Conservation (phyloP, 139 green algal species). For the Tetradesmus obliquus region DNA sequence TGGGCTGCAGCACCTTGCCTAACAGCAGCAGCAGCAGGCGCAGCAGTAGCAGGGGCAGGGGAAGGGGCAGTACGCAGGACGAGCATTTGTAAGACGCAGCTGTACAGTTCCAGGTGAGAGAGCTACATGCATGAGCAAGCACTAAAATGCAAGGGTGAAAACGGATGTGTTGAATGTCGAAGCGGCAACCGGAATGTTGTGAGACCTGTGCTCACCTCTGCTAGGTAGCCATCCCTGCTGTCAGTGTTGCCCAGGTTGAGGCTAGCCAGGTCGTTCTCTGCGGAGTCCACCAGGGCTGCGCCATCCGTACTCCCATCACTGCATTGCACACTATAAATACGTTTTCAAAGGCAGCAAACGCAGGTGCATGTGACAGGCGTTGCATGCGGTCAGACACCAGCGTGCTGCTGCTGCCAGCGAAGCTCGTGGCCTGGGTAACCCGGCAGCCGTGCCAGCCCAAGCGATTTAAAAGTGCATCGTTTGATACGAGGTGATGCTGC, state of each 20-base stretch:
- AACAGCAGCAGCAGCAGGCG: slow-evolving; percentile 45
- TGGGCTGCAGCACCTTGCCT: slow-evolving; percentile 56
- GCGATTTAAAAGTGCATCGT: not conserved
- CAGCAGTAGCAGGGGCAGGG: not conserved
- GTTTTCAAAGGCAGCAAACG: not conserved
- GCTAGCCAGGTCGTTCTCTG: slow-evolving; percentile 8
- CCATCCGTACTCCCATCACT: slow-evolving; percentile 19
- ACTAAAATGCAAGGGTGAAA: too few relatives aligned
- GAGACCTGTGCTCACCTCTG: not conserved
- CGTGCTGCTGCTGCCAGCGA: slow-evolving; percentile 6
- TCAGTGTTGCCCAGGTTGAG: slow-evolving; percentile 19
- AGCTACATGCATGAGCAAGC: too few relatives aligned
- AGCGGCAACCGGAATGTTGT: too few relatives aligned
- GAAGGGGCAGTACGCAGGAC: too few relatives aligned
- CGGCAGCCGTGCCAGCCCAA: not conserved
- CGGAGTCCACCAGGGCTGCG: not conserved
- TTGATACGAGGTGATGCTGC: not conserved
- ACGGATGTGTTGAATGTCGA: too few relatives aligned
- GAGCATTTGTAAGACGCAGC: too few relatives aligned
- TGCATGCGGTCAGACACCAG: not conserved
- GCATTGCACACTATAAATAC: not conserved
- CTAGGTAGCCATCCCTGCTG: slow-evolving; percentile 34
- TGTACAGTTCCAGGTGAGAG: too few relatives aligned
- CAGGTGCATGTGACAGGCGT: not conserved
- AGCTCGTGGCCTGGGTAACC: not conserved